These are phyloP conservation scores for Hymenoscyphus scutula DNA, from an alignment of 2,329 filamentous ascomycete species.

Conservation along the genomic window DNA sequence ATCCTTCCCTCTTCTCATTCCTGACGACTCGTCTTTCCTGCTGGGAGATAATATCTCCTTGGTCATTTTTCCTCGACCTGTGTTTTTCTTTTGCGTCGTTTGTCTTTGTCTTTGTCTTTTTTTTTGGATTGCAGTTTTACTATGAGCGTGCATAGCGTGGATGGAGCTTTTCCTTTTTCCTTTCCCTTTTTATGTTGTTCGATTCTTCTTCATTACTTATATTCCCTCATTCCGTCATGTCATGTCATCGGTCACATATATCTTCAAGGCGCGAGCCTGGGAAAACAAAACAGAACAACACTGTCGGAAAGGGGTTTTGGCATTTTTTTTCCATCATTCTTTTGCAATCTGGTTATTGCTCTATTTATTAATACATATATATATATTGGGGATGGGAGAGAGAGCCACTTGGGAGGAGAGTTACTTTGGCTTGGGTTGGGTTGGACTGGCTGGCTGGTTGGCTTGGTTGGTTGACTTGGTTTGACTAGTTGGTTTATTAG, in stretches of 20 bases:
- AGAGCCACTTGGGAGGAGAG: conserved; percentile 9
- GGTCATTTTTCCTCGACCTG: not conserved
- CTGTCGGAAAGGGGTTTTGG: not conserved
- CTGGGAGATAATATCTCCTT: not conserved
- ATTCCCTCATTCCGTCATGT: too few relatives aligned
- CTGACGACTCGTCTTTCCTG: not conserved
- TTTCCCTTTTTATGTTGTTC: not conserved
- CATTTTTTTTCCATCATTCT: conserved; percentile 7
- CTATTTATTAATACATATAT: not conserved
- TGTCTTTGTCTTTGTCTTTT: too few relatives aligned
- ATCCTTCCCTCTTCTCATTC: not conserved
- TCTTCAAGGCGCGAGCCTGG: conserved; percentile 19
- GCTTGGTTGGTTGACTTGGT: too few relatives aligned
- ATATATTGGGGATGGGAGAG: not conserved
- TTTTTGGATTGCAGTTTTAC: not conserved
- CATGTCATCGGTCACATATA: not conserved
- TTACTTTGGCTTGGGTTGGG: not conserved
- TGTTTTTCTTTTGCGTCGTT: not conserved
- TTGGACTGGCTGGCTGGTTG: not conserved
- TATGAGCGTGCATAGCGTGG: conserved; percentile 17
- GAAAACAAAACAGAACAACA: not conserved
- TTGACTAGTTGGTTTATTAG: too few relatives aligned
- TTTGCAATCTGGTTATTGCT: conserved; percentile 17
- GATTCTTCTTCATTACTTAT: not conserved
- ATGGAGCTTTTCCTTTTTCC: conserved; percentile 3